Evolutionary conservation across 73 alveolate species (phyloP).

Genomic region (Paramecium tetraurelia): DNA sequence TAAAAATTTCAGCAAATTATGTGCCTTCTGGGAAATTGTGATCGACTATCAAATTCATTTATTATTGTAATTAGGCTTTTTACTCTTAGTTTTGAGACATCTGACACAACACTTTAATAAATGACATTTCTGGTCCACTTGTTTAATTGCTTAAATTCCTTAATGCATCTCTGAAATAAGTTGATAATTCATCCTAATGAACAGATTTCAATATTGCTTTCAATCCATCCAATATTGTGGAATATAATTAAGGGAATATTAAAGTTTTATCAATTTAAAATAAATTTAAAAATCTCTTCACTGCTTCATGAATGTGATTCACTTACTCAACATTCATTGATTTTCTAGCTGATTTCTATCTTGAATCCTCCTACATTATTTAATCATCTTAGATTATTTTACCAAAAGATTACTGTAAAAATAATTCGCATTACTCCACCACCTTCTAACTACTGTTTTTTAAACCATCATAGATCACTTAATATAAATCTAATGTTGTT

Average conservation of each 20-base stretch:
- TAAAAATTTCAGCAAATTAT: neutral
- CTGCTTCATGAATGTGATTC: neutral
- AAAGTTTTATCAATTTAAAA: slow-evolving; percentile 22
- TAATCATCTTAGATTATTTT: neutral
- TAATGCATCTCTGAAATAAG: neutral
- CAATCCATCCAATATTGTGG: slow-evolving; percentile 20
- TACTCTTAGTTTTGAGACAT: neutral
- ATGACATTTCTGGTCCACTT: slow-evolving; percentile 25
- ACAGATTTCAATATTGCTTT: neutral
- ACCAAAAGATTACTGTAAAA: neutral
- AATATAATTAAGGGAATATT: neutral
- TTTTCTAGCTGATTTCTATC: neutral
- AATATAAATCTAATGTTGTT: neutral
- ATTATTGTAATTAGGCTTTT: neutral
- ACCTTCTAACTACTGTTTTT: slow-evolving; percentile 10
- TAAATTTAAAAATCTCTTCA: neutral
- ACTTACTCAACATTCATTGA: neutral
- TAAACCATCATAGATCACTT: slow-evolving; percentile 8
- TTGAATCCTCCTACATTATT: neutral
- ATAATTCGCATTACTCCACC: slow-evolving; percentile 8
- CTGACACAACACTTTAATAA: slow-evolving; percentile 10
- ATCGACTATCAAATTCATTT: slow-evolving; percentile 14
- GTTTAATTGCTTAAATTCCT: neutral
- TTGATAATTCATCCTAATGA: neutral
- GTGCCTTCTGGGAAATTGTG: slow-evolving; percentile 18